These are phyloP conservation scores for Aspergillus floridensis DNA, from an alignment of 2,329 filamentous ascomycete species.

Conservation along the genomic window DNA sequence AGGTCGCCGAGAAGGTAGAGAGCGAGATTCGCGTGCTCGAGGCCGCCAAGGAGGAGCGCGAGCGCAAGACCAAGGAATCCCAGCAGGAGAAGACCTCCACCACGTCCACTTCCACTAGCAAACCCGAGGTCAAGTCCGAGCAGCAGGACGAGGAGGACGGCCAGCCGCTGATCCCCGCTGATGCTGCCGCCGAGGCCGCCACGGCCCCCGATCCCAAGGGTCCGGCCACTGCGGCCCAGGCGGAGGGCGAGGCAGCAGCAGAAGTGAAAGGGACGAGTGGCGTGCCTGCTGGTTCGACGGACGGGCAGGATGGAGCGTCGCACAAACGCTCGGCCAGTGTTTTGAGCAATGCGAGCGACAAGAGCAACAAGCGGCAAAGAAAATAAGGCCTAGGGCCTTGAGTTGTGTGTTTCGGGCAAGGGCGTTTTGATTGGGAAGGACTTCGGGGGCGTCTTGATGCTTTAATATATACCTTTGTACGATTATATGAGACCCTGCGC, in stretches of 20 bases:
- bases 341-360: conserved; percentile 66
- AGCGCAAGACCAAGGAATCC: conserved; percentile 33
- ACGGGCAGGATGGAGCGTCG: conserved; percentile 20
- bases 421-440: neutral
- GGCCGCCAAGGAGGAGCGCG: conserved; percentile 41
- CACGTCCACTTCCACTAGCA: too few relatives aligned
- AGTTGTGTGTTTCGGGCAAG: neutral
- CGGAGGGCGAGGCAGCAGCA: conserved; percentile 1
- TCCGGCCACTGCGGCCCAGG: conserved; percentile 6
- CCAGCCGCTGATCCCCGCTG: conserved; percentile 12
- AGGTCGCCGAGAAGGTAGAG: conserved; percentile 48
- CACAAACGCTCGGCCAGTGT: conserved; percentile 84
- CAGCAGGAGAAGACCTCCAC: conserved; percentile 18
- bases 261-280: conserved; percentile 6
- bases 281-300: conserved; percentile 8
- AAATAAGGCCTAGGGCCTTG: conserved; percentile 28
- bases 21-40: conserved; percentile 49
- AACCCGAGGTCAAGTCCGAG: conserved; percentile 36
- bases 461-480: conserved; percentile 31
- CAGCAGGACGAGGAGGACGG: conserved; percentile 25
- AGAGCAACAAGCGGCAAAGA: conserved; percentile 51
- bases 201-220: conserved; percentile 13
- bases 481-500: conserved; percentile 28
- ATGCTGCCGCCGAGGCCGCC: conserved; percentile 12
- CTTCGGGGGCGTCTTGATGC: conserved; percentile 10